Percentiles rank a stretch among this genome's conserved stretches.
phyloP scores from a whole-genome alignment of 805 yeast genomes.

The Kodamaea jinghongensis region DNA sequence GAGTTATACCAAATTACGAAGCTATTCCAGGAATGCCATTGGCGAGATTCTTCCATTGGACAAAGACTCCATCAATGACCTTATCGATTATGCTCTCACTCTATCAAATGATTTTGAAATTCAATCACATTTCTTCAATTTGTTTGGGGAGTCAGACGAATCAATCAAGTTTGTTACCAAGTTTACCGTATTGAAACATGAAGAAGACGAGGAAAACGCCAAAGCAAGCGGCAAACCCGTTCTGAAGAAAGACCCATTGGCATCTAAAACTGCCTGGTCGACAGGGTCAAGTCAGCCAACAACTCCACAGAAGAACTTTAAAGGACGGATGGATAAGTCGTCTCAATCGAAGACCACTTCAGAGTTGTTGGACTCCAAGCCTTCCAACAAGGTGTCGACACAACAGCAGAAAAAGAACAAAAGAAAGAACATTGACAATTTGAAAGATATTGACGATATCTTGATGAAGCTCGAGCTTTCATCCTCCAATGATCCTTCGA shows the following conservation, averaged over 20 bases:
- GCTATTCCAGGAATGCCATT: conserved; percentile 27
- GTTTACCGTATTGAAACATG: conserved; percentile 41
- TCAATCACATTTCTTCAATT: conserved; percentile 50
- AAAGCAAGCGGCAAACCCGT: conserved; percentile 3
- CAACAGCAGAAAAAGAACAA: conserved; percentile 31
- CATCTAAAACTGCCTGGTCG: conserved; percentile 8
- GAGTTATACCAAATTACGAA: conserved; percentile 20
- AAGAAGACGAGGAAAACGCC: conserved; percentile 17
- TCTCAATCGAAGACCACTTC: conserved; percentile 43
- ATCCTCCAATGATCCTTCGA: conserved; percentile 10
- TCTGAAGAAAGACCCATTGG: conserved; percentile 11
- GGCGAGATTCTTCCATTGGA: conserved; percentile 54
- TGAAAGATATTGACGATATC: conserved; percentile 66
- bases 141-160: conserved; percentile 57
- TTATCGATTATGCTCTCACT: conserved; percentile 51
- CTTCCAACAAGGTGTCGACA: conserved; percentile 22
- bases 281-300: conserved; percentile 2
- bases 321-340: conserved; percentile 11
- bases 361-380: conserved; percentile 42
- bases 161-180: conserved; percentile 46
- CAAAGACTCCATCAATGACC: conserved; percentile 50
- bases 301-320: conserved; percentile 7
- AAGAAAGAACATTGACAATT: conserved; percentile 48
- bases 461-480: conserved; percentile 49
- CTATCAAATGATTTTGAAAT: conserved; percentile 48